Evolutionary conservation across 768 basidiomycete genomes (phyloP).

Genomic region (Phlegmacium glaucopus): DNA sequence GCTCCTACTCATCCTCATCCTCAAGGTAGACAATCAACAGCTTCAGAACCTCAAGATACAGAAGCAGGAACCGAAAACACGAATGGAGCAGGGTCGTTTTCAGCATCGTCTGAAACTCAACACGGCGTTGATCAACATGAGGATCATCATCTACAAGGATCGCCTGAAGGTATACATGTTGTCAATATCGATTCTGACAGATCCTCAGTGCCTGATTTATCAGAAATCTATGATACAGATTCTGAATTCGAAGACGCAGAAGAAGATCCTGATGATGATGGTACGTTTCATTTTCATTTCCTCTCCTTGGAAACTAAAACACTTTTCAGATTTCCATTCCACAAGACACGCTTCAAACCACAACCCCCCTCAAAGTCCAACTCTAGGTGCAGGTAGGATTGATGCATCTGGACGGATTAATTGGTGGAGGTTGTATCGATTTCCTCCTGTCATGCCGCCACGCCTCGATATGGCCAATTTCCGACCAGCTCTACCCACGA

Average conservation of each 20-base stretch:
- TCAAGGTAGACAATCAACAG: neutral
- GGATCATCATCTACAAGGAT: neutral
- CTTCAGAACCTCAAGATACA: neutral
- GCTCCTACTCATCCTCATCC: neutral
- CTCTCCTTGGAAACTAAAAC: neutral
- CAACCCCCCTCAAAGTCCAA: neutral
- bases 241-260: conserved; percentile 30
- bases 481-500: conserved; percentile 1
- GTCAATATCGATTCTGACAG: conserved; percentile 3
- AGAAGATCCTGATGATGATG: conserved; percentile 22
- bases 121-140: neutral
- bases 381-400: conserved; percentile 15
- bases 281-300: conserved; percentile 2
- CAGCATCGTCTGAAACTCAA: neutral
- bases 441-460: conserved; percentile 57
- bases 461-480: conserved; percentile 17
- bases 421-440: conserved; percentile 84
- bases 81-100: neutral
- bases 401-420: conserved; percentile 52
- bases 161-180: conserved; percentile 6
- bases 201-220: conserved; percentile 26
- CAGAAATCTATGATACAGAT: conserved; percentile 34
- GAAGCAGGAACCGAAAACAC: neutral
- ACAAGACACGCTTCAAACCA: conserved; percentile 4
- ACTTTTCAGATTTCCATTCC: conserved; percentile 13